Conservation (phyloP, 192 early-diverging fungal genomes). For the Linderina pennispora region DNA sequence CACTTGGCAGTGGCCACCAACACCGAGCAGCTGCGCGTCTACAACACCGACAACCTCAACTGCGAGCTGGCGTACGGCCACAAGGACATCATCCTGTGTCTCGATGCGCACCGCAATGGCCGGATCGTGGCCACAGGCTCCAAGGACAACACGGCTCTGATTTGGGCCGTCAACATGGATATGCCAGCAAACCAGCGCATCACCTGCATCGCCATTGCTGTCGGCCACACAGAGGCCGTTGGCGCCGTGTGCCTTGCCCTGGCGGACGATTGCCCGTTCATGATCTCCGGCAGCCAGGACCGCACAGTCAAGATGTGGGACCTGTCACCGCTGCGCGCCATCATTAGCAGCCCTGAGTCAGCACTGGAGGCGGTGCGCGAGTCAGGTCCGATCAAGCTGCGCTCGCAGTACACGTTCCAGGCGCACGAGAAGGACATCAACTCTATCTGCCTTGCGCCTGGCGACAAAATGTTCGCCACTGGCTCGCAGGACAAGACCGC, state of each 20-base stretch:
- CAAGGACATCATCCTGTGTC: slow-evolving; percentile 77
- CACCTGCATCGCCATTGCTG: slow-evolving; percentile 60
- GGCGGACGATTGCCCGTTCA: slow-evolving; percentile 52
- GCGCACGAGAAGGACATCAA: slow-evolving; percentile 99
- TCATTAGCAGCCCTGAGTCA: slow-evolving; percentile 14
- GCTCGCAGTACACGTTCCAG: slow-evolving; percentile 77
- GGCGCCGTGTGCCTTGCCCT: slow-evolving; percentile 76
- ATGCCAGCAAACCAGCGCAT: slow-evolving; percentile 51
- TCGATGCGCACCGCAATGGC: slow-evolving; percentile 64
- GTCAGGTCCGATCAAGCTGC: slow-evolving; percentile 21
- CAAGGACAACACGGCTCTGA: slow-evolving; percentile 80
- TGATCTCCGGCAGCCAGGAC: slow-evolving; percentile 88
- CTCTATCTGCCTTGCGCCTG: slow-evolving; percentile 81
- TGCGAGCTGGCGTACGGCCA: slow-evolving; percentile 88
- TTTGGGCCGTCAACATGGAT: slow-evolving; percentile 75
- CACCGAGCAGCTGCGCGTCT: slow-evolving; percentile 86
- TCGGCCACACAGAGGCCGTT: slow-evolving; percentile 93
- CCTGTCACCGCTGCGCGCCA: slow-evolving; percentile 45
- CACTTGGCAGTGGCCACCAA: slow-evolving; percentile 90
- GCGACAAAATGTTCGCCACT: slow-evolving; percentile 88
- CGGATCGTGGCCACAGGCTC: slow-evolving; percentile 76
- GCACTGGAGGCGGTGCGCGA: slow-evolving; percentile 3
- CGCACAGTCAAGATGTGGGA: slow-evolving; percentile 96
- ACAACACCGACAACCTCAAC: slow-evolving; percentile 69
- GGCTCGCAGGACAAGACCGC: slow-evolving; percentile 94